These are phyloP conservation scores for Linnemannia schmuckeri DNA, from an alignment of 192 early-diverging fungal species.

Conservation along the genomic window DNA sequence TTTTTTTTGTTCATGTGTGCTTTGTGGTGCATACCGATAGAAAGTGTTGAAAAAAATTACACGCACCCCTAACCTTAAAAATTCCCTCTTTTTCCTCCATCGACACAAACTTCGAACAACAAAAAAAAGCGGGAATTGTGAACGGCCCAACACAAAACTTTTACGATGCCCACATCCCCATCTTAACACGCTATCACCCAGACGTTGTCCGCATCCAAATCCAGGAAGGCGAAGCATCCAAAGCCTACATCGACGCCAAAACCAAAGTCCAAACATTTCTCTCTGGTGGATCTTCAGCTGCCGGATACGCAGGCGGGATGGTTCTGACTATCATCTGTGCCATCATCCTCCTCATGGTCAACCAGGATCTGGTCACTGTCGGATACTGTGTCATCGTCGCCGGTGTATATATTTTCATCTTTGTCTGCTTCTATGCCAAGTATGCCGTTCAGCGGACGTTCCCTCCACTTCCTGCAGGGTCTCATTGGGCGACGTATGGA, in stretches of 20 bases:
- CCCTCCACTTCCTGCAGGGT: slow-evolving; percentile 63
- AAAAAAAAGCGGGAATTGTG: slow-evolving; percentile 25
- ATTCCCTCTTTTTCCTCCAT: background rate
- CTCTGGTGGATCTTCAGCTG: slow-evolving; percentile 54
- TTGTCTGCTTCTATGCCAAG: slow-evolving; percentile 41
- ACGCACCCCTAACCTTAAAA: background rate
- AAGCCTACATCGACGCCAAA: slow-evolving; percentile 33
- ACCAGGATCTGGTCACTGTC: slow-evolving; percentile 36
- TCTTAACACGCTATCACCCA: slow-evolving; percentile 55
- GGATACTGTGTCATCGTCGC: slow-evolving; percentile 49
- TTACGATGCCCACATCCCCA: slow-evolving; percentile 63
- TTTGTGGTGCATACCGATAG: background rate
- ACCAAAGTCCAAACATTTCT: slow-evolving; percentile 48
- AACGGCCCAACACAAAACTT: slow-evolving; percentile 46
- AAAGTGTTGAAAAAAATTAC: too few species aligned
- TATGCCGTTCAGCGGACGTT: slow-evolving; percentile 52
- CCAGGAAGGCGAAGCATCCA: slow-evolving; percentile 23
- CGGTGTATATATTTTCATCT: slow-evolving; percentile 59
- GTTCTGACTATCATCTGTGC: slow-evolving; percentile 50
- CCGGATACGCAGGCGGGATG: slow-evolving; percentile 48
- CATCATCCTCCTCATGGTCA: slow-evolving; percentile 34
- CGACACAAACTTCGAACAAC: too few species aligned
- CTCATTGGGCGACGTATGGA: slow-evolving; percentile 54
- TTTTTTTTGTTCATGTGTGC: background rate
- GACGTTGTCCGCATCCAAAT: slow-evolving; percentile 29